These are phyloP conservation scores for Penicillium canariense DNA, from an alignment of 495 filamentous ascomycete species.

Conservation along the genomic window DNA sequence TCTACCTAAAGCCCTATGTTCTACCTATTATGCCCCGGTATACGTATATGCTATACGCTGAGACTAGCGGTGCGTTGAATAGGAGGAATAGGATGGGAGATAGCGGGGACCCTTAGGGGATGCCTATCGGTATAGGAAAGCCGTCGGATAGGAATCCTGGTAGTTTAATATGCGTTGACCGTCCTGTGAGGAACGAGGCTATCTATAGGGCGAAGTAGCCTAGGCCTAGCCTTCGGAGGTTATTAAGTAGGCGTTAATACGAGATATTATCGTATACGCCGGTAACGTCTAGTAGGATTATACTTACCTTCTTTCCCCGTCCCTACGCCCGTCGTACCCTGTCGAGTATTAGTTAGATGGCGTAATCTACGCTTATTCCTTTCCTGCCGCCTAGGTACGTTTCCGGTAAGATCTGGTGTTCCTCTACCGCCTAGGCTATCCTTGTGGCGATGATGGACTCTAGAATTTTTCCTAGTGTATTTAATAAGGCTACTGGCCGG, in stretches of 20 bases:
- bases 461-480: constrained; percentile 27
- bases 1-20: neutral
- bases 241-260: constrained; percentile 20
- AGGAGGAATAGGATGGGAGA: neutral
- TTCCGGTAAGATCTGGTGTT: constrained; percentile 11
- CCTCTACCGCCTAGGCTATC: constrained; percentile 12
- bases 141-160: neutral
- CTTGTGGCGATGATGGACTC: constrained; percentile 18
- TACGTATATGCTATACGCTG: neutral
- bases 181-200: neutral
- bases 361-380: constrained; percentile 19
- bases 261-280: constrained; percentile 35
- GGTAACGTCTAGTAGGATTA: constrained; percentile 22
- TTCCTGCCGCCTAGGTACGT: constrained; percentile 14
- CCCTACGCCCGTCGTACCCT: constrained; percentile 22
- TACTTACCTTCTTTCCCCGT: neutral
- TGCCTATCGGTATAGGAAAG: neutral
- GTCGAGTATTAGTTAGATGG: constrained; percentile 20
- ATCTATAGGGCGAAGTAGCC: constrained; percentile 1
- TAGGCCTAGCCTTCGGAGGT: constrained; percentile 11
- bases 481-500: constrained; percentile 26
- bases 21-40: neutral
- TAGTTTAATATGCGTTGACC: constrained; percentile 2
- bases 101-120: neutral
- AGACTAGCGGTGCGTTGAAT: neutral